A percentile compares a stretch with the other conserved stretches of the same genome.
phyloP scores from a whole-genome alignment of 2,329 filamentous ascomycete species.

The Helicocarpus griseus region DNA sequence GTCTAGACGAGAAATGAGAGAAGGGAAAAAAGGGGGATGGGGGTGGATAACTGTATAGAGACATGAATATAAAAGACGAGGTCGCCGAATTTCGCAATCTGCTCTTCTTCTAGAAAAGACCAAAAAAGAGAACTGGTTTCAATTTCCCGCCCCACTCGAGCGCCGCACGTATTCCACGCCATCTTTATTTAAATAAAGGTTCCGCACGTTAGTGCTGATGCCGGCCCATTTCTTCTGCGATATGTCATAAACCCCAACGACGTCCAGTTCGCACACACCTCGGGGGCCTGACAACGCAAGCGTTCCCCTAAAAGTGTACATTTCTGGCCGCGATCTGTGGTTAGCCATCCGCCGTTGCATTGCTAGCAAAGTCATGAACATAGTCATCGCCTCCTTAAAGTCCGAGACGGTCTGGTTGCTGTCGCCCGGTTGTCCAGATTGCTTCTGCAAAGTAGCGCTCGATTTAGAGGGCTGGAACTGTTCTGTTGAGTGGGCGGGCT shows the following conservation, averaged over 20 bases:
- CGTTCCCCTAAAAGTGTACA: slow-evolving; percentile 2
- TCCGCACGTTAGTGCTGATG: neutral
- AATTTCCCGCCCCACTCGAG: too few relatives aligned
- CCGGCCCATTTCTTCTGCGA: neutral
- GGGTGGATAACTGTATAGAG: too few relatives aligned
- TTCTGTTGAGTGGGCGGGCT: neutral
- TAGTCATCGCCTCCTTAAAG: neutral
- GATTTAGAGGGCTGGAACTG: neutral
- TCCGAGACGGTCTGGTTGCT: neutral
- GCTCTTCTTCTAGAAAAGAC: too few relatives aligned
- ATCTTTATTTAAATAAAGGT: too few relatives aligned
- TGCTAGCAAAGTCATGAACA: neutral
- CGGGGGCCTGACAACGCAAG: slow-evolving; percentile 6
- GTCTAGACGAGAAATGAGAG: too few relatives aligned
- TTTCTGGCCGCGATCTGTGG: neutral
- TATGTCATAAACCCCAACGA: slow-evolving; percentile 2
- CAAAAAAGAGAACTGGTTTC: too few relatives aligned
- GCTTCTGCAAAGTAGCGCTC: neutral
- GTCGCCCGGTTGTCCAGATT: neutral
- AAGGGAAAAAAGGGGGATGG: too few relatives aligned
- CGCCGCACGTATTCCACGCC: too few relatives aligned
- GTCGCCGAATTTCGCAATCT: too few relatives aligned
- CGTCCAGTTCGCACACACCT: slow-evolving; percentile 5
- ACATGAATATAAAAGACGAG: too few relatives aligned
- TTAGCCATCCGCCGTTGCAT: neutral